Evolutionary conservation across 805 yeast species (phyloP).

Genomic region (Sporopachydermia lactativora): DNA sequence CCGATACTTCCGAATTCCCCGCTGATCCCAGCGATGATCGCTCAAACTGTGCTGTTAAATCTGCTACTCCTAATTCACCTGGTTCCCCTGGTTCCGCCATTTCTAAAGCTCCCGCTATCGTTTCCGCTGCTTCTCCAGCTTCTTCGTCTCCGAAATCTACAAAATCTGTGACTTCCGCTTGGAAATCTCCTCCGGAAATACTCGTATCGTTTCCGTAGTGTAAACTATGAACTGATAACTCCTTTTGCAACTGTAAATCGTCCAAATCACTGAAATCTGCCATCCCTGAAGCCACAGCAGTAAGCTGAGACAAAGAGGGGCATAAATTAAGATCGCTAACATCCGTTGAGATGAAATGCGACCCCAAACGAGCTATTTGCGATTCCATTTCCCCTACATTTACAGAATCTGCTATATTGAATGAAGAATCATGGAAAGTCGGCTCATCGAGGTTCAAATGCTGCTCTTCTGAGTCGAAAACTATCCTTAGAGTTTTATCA

Average conservation of each 20-base stretch:
- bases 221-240: too few relatives aligned
- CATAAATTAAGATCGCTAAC: background rate
- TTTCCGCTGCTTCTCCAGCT: background rate
- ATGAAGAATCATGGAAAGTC: background rate
- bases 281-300: background rate
- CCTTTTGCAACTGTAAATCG: background rate
- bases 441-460: background rate
- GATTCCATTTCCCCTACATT: too few relatives aligned
- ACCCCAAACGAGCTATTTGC: too few relatives aligned
- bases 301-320: background rate
- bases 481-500: conserved; percentile 43
- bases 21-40: too few relatives aligned
- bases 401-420: too few relatives aligned
- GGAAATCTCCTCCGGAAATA: conserved; percentile 10
- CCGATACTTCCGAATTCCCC: too few relatives aligned
- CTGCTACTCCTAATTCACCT: too few relatives aligned
- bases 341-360: too few relatives aligned
- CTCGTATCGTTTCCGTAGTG: conserved; percentile 13
- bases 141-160: conserved; percentile 4
- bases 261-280: conserved; percentile 1
- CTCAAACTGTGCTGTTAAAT: too few relatives aligned
- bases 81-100: too few relatives aligned
- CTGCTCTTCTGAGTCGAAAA: conserved; percentile 27
- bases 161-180: conserved; percentile 10
- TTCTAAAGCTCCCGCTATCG: too few relatives aligned